Conservation (phyloP, 495 filamentous ascomycete species). For the Bacidia gigantensis region DNA sequence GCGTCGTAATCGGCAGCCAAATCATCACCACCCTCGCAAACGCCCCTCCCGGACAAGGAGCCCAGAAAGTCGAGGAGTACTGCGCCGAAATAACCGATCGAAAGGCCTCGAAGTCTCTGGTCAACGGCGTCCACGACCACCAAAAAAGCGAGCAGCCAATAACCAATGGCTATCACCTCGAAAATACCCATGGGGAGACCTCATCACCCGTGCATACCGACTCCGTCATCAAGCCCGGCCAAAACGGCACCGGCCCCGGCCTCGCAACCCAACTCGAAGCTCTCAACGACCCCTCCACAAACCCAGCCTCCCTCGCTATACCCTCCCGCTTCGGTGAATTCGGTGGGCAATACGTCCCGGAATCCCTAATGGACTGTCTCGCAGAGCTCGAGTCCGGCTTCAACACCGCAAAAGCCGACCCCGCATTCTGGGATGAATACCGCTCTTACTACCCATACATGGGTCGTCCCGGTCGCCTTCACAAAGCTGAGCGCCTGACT, state of each 20-base stretch:
- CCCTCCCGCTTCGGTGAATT: conserved; percentile 91
- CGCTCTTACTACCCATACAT: conserved; percentile 96
- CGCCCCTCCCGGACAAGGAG: conserved; percentile 52
- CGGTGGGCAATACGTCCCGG: conserved; percentile 96
- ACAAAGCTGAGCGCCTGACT: conserved; percentile 76
- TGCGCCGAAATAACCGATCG: conserved; percentile 68
- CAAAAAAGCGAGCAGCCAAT: conserved; percentile 36
- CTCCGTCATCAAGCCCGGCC: conserved; percentile 47
- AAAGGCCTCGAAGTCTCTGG: conserved; percentile 11
- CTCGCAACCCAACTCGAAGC: conserved; percentile 61
- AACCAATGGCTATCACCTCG: conserved; percentile 25
- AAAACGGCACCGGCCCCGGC: conserved; percentile 43
- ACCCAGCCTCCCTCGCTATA: conserved; percentile 46
- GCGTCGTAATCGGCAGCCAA: conserved; percentile 94
- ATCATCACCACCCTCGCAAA: conserved; percentile 69
- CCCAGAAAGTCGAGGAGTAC: conserved; percentile 72
- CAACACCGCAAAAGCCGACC: conserved; percentile 67
- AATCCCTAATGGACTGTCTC: conserved; percentile 94
- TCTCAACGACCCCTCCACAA: conserved; percentile 51
- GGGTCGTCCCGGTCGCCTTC: conserved; percentile 83
- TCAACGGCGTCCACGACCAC: conserved; percentile 41
- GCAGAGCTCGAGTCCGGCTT: conserved; percentile 87
- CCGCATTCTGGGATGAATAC: conserved; percentile 94
- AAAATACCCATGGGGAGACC: conserved; percentile 22
- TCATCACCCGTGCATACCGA: conserved; percentile 38